A percentile compares a stretch with the other conserved stretches of the same genome.
These are phyloP conservation scores for Schoenoplectus tabernaemontani DNA, from an alignment of 202 grass and related monocot species.

Conservation along the genomic window DNA sequence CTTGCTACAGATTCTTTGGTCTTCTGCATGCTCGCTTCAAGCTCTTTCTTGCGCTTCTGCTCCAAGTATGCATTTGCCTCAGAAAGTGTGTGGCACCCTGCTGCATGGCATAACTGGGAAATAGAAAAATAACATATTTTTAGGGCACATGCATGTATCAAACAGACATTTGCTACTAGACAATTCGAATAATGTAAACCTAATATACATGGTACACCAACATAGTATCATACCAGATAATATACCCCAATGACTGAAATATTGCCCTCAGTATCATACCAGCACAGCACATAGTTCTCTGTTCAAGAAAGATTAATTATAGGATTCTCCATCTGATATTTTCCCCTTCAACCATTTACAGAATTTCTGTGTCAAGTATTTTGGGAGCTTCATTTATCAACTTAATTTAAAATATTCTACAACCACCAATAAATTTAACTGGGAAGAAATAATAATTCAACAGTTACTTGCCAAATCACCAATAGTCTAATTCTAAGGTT, in stretches of 20 bases:
- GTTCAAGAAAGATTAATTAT: too few relatives aligned
- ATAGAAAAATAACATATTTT: background rate
- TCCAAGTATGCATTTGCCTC: slow-evolving; percentile 81
- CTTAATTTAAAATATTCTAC: background rate
- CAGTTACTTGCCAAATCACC: background rate
- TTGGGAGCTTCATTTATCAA: too few relatives aligned
- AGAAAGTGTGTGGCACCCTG: slow-evolving; percentile 72
- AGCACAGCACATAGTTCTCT: too few relatives aligned
- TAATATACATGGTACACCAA: background rate
- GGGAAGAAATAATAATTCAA: background rate
- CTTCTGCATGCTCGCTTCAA: slow-evolving; percentile 49
- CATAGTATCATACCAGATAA: background rate
- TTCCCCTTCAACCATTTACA: too few relatives aligned
- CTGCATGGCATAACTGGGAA: slow-evolving; percentile 69
- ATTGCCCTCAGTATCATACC: too few relatives aligned
- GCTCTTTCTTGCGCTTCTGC: slow-evolving; percentile 75
- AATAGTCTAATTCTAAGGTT: background rate
- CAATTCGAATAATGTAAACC: background rate
- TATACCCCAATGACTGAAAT: too few relatives aligned
- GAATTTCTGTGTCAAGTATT: too few relatives aligned
- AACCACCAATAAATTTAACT: background rate
- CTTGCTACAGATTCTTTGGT: slow-evolving; percentile 46
- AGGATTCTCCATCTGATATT: too few relatives aligned
- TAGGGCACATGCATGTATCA: background rate
- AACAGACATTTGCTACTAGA: background rate